phyloP scores from a whole-genome alignment of 2,329 filamentous ascomycete genomes.

The Aspergillus terreus region DNA sequence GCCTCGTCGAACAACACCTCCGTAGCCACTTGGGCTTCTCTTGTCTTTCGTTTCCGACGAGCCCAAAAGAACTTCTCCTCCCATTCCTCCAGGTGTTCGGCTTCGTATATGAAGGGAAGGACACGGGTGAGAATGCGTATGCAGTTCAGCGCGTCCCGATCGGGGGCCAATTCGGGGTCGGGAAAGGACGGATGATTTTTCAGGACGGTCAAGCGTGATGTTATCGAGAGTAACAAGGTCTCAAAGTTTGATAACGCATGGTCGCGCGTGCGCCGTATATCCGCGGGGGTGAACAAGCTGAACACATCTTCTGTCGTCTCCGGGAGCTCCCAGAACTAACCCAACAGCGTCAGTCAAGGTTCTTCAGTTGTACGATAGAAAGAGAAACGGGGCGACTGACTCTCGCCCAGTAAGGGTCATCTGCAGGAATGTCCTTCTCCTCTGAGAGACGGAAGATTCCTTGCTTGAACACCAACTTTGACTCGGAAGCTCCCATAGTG shows the following conservation, averaged over 20 bases:
- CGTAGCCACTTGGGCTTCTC: slow-evolving; percentile 61
- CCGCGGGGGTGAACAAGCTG: slow-evolving; percentile 84
- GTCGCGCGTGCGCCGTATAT: slow-evolving; percentile 85
- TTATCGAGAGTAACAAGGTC: slow-evolving; percentile 78
- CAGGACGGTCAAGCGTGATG: slow-evolving; percentile 75
- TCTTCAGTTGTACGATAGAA: background rate
- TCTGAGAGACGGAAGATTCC: slow-evolving; percentile 97
- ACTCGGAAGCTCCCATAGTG: slow-evolving; percentile 93
- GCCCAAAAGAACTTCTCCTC: slow-evolving; percentile 94
- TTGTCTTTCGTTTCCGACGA: slow-evolving; percentile 66
- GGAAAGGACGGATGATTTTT: slow-evolving; percentile 90
- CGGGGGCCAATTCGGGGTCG: slow-evolving; percentile 74
- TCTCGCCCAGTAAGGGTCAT: slow-evolving; percentile 90
- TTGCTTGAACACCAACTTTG: slow-evolving; percentile 97
- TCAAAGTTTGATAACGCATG: slow-evolving; percentile 82
- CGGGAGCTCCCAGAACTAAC: slow-evolving; percentile 92
- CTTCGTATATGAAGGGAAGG: slow-evolving; percentile 88
- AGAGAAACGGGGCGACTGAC: slow-evolving; percentile 50
- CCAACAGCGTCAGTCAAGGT: slow-evolving; percentile 18
- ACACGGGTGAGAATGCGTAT: slow-evolving; percentile 85
- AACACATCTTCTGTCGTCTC: slow-evolving; percentile 96
- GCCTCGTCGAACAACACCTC: slow-evolving; percentile 84
- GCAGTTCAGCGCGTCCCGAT: slow-evolving; percentile 90
- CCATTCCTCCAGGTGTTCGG: slow-evolving; percentile 76
- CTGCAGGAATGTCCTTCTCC: slow-evolving; percentile 77